phyloP scores from a whole-genome alignment of 768 basidiomycete genomes.

The Lanmaoa pseudosensibilis region DNA sequence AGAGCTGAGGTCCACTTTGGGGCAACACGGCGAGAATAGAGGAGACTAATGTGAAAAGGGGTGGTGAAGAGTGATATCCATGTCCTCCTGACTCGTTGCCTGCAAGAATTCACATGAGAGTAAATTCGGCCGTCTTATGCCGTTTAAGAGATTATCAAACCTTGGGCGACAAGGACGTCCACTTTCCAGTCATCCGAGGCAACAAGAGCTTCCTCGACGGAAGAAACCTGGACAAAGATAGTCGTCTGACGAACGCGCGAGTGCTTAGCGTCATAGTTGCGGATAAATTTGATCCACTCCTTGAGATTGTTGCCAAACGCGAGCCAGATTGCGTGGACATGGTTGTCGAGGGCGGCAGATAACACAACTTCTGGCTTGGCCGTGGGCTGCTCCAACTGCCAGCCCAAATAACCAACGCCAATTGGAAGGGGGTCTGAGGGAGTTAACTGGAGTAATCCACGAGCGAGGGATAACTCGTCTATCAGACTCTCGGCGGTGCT shows the following conservation, averaged over 20 bases:
- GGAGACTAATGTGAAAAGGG: constrained; percentile 61
- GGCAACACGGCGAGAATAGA: constrained; percentile 48
- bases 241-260: constrained; percentile 44
- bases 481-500: constrained; percentile 43
- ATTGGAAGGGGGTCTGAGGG: constrained; percentile 46
- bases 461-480: constrained; percentile 55
- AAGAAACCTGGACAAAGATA: constrained; percentile 66
- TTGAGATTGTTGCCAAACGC: constrained; percentile 61
- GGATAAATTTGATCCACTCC: constrained; percentile 62
- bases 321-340: constrained; percentile 71
- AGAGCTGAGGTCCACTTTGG: constrained; percentile 47
- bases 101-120: constrained; percentile 28
- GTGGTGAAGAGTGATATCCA: constrained; percentile 54
- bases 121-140: not conserved
- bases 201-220: constrained; percentile 54
- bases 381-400: constrained; percentile 59
- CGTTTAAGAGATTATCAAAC: constrained; percentile 36
- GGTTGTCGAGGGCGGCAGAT: constrained; percentile 49
- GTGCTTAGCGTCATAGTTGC: constrained; percentile 48
- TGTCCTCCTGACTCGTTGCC: constrained; percentile 84
- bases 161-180: constrained; percentile 79
- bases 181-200: constrained; percentile 68
- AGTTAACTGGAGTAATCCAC: constrained; percentile 38
- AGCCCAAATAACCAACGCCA: constrained; percentile 75
- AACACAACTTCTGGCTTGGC: constrained; percentile 44